Evolutionary conservation across 2,329 filamentous ascomycete genomes (phyloP).

Genomic region (Paecilomyces sp.): DNA sequence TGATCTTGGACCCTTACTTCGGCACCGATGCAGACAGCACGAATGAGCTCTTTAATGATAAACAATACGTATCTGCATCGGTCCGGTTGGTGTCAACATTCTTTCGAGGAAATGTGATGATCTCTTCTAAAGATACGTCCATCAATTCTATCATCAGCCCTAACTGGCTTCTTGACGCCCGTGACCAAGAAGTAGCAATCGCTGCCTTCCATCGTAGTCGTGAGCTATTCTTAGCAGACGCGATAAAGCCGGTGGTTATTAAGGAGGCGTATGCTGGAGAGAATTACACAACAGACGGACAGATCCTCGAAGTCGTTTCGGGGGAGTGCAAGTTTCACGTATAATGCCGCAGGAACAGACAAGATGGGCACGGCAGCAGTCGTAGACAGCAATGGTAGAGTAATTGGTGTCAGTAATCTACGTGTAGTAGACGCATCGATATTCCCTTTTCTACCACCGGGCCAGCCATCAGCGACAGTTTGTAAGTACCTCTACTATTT

Average conservation of each 20-base stretch:
- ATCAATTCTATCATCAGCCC: not conserved
- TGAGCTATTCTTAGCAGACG: not conserved
- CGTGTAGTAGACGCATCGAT: constrained; percentile 9
- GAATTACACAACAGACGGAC: not conserved
- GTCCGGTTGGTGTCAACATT: constrained; percentile 25
- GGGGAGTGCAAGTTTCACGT: not conserved
- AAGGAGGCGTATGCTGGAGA: not conserved
- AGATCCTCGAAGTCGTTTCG: not conserved
- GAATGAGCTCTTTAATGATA: constrained; percentile 4
- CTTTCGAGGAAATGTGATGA: constrained; percentile 41
- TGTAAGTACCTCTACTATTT: constrained; percentile 10
- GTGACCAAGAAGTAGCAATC: not conserved
- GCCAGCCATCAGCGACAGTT: constrained; percentile 6
- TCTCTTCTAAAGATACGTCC: constrained; percentile 20
- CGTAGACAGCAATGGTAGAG: constrained; percentile 6
- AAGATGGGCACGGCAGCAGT: constrained; percentile 8
- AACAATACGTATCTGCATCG: constrained; percentile 21
- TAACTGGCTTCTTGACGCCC: not conserved
- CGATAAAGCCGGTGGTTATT: not conserved
- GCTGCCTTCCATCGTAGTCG: not conserved
- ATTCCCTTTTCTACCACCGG: not conserved
- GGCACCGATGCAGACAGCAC: not conserved
- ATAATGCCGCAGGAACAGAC: constrained; percentile 7
- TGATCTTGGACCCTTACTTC: not conserved
- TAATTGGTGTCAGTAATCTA: constrained; percentile 8